Conservation (phyloP, 2,329 filamentous ascomycete genomes). For the Malbranchea cinnamomea region DNA sequence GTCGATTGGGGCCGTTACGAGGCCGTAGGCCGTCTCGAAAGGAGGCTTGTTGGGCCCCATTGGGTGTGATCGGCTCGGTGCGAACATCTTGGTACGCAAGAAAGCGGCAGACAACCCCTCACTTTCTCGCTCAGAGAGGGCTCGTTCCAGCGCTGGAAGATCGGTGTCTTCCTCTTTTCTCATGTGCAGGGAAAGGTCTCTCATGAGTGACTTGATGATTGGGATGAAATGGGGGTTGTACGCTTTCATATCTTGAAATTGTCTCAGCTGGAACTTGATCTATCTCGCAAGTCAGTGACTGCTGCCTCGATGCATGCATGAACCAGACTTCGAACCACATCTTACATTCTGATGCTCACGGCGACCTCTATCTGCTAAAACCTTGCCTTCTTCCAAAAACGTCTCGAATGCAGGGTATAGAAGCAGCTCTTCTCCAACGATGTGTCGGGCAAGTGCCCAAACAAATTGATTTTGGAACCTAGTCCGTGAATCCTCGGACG, state of each 20-base stretch:
- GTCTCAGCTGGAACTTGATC: constrained; percentile 35
- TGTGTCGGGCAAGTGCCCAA: constrained; percentile 38
- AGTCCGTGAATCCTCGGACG: constrained; percentile 27
- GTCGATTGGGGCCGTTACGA: constrained; percentile 43
- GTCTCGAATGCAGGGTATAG: constrained; percentile 41
- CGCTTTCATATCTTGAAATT: constrained; percentile 31
- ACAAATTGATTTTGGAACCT: constrained; percentile 37
- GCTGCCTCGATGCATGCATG: neutral
- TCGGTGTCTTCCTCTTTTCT: constrained; percentile 34
- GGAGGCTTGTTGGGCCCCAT: constrained; percentile 35
- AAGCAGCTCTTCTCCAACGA: constrained; percentile 36
- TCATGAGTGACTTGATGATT: constrained; percentile 28
- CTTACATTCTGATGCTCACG: constrained; percentile 6
- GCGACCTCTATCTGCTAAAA: constrained; percentile 24
- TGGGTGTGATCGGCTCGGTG: constrained; percentile 35
- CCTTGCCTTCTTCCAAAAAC: constrained; percentile 26
- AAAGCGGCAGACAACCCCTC: constrained; percentile 29
- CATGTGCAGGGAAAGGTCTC: constrained; percentile 30
- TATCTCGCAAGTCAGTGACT: constrained; percentile 12
- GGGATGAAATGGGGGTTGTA: constrained; percentile 24
- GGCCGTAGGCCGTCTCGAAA: constrained; percentile 39
- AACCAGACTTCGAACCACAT: constrained; percentile 14
- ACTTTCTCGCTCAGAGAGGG: constrained; percentile 19
- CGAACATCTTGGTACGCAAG: constrained; percentile 35
- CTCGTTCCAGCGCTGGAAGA: constrained; percentile 31